Conservation (phyloP, 345 rosid genomes). For the Toxicodendron radicans region DNA sequence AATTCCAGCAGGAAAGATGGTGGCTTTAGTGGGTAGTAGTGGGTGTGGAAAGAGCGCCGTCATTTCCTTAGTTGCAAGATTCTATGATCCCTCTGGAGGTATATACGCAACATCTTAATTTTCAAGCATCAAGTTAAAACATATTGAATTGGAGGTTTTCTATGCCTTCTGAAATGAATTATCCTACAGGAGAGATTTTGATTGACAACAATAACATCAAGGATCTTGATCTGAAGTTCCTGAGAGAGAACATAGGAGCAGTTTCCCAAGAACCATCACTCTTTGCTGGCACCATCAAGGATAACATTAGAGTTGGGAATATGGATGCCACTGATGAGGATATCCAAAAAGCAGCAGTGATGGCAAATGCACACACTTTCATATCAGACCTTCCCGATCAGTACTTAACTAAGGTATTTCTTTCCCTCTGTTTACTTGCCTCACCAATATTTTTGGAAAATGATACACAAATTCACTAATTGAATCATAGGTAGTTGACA, state of each 20-base stretch:
- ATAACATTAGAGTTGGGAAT: constrained; percentile 60
- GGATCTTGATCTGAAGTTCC: constrained; percentile 51
- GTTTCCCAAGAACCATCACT: constrained; percentile 68
- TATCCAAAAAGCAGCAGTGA: constrained; percentile 44
- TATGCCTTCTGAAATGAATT: background rate
- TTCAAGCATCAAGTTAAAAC: background rate
- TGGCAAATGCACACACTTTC: constrained; percentile 62
- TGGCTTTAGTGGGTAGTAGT: constrained; percentile 62
- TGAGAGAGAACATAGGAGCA: constrained; percentile 49
- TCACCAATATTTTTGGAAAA: background rate
- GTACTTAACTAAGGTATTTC: constrained; percentile 46
- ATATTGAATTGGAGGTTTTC: background rate
- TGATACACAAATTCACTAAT: background rate
- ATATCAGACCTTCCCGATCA: constrained; percentile 54
- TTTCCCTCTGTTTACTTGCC: background rate
- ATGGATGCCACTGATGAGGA: constrained; percentile 49
- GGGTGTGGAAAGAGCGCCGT: constrained; percentile 69
- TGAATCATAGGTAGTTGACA: background rate
- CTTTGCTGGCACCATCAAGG: constrained; percentile 58
- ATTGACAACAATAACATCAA: constrained; percentile 52
- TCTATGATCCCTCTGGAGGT: constrained; percentile 65
- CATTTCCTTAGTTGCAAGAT: constrained; percentile 56
- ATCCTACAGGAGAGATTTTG: constrained; percentile 44
- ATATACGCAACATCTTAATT: no score
- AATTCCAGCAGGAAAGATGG: constrained; percentile 57